Evolutionary conservation across 495 filamentous ascomycete genomes (phyloP).

Genomic region (Pyronema domesticum): DNA sequence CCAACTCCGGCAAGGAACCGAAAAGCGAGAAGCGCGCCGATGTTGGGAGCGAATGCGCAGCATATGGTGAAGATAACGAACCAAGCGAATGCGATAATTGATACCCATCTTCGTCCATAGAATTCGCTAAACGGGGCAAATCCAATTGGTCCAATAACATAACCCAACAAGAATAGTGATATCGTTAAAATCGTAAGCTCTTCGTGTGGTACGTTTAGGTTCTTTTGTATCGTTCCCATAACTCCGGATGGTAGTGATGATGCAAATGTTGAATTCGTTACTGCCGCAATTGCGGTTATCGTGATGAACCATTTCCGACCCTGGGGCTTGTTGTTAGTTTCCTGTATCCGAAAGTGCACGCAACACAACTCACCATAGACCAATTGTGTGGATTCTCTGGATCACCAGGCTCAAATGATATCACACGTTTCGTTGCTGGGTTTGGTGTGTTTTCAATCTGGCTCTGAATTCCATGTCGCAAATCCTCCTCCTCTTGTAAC

Average conservation of each 20-base stretch:
- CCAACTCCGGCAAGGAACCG: slow-evolving; percentile 36
- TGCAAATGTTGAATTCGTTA: slow-evolving; percentile 38
- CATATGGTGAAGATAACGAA: slow-evolving; percentile 36
- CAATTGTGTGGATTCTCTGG: slow-evolving; percentile 38
- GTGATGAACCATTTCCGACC: slow-evolving; percentile 31
- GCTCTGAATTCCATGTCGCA: not conserved
- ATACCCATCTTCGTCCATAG: slow-evolving; percentile 25
- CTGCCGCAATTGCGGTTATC: slow-evolving; percentile 29
- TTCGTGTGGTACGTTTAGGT: slow-evolving; percentile 27
- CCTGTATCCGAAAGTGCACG: not conserved
- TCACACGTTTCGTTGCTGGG: not conserved
- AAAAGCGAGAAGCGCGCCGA: slow-evolving; percentile 33
- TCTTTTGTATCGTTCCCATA: slow-evolving; percentile 29
- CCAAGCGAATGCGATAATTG: slow-evolving; percentile 2
- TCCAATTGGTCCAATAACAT: slow-evolving; percentile 33
- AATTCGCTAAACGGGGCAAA: slow-evolving; percentile 38
- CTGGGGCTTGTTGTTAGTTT: not conserved
- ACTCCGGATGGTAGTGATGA: slow-evolving; percentile 35
- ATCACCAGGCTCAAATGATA: slow-evolving; percentile 30
- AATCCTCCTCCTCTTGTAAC: not conserved
- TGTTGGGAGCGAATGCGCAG: slow-evolving; percentile 36
- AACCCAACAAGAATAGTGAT: slow-evolving; percentile 37
- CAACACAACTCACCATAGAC: slow-evolving; percentile 21
- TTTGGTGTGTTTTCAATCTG: not conserved
- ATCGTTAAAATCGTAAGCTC: slow-evolving; percentile 34